These are phyloP conservation scores for Hirschfeldia incana DNA, from an alignment of 345 rosid genomes.

Conservation along the genomic window DNA sequence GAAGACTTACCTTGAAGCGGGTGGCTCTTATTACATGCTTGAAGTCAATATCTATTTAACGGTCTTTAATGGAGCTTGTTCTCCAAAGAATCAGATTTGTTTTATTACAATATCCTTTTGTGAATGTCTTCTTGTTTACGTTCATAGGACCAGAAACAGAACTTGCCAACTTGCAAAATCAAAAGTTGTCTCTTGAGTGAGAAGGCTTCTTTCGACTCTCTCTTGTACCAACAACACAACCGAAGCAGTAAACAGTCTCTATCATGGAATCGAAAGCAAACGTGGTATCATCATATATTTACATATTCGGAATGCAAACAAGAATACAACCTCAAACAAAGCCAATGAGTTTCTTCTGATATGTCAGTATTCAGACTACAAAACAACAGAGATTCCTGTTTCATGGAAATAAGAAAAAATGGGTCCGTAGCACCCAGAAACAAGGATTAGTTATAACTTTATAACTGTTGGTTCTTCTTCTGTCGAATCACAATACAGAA, in stretches of 20 bases:
- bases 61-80: slow-evolving; percentile 20
- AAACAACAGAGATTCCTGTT: slow-evolving; percentile 31
- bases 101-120: slow-evolving; percentile 8
- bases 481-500: slow-evolving; percentile 55
- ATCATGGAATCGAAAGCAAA: slow-evolving; percentile 12
- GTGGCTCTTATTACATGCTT: slow-evolving; percentile 14
- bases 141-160: slow-evolving; percentile 12
- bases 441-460: slow-evolving; percentile 21
- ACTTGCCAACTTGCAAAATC: background rate
- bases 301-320: slow-evolving; percentile 40
- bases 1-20: slow-evolving; percentile 19
- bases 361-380: slow-evolving; percentile 48
- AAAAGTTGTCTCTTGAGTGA: background rate
- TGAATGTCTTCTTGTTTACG: slow-evolving; percentile 2
- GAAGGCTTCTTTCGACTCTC: slow-evolving; percentile 1
- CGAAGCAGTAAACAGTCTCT: background rate
- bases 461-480: slow-evolving; percentile 19
- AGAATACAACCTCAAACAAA: slow-evolving; percentile 33
- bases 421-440: background rate
- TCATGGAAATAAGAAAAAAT: slow-evolving; percentile 5
- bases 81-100: slow-evolving; percentile 12
- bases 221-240: background rate
- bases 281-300: slow-evolving; percentile 36
- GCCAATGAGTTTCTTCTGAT: slow-evolving; percentile 38
- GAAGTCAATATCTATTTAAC: slow-evolving; percentile 25